Base-by-base conservation (phyloP, 139 green algal genomes). In the Eudorina sp. region DNA sequence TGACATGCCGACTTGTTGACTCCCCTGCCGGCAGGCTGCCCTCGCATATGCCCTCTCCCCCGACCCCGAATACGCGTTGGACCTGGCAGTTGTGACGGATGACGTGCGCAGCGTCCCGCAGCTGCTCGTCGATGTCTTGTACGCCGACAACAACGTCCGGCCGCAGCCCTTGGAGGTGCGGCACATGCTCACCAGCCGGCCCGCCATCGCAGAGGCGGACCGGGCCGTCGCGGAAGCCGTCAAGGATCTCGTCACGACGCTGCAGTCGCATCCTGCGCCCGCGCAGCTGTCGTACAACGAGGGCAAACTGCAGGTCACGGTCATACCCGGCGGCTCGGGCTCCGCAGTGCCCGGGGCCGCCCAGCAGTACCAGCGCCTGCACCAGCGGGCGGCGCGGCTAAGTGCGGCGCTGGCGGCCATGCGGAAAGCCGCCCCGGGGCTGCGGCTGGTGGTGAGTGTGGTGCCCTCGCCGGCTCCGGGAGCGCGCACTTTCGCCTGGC, bases 401-500 rank as follows among this genome's bases (percentile, higher is more conserved):
- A 84, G 41, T 7, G 5, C 34, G 1, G 38, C 77, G 8, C 34
- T 84, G 53, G 77, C 36, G 3, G 53, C 77, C 7, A n/a, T 84
- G 77, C 77, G 53, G 7, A 72, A 73, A 38, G 77, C 34, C 53
- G 77, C 77, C 34, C 77, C 77, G 1, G 77, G 77, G 11, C 34
- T 84, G 77, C 34, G 77, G 38, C 21, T 84, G 53, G 21, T 29
- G 1, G 77, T 43, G 36, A 27, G 25, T 4, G 77, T 84, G 38
- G 53, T 84, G 77, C 77, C 77, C 0, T 73, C 77, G 25, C 36
- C 53, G 27, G 53, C 53, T 2, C 77, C 77, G 3, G 77, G 77
- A 9, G 53, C 53, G n/a, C 23, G 36, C 53, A 84, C 77, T 14
- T 84, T 84, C 29, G 38, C 77, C 29, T 84, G 77, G 77, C 53